phyloP scores from a whole-genome alignment of 768 basidiomycete genomes.

The Chalciporus pseudorubinellus region DNA sequence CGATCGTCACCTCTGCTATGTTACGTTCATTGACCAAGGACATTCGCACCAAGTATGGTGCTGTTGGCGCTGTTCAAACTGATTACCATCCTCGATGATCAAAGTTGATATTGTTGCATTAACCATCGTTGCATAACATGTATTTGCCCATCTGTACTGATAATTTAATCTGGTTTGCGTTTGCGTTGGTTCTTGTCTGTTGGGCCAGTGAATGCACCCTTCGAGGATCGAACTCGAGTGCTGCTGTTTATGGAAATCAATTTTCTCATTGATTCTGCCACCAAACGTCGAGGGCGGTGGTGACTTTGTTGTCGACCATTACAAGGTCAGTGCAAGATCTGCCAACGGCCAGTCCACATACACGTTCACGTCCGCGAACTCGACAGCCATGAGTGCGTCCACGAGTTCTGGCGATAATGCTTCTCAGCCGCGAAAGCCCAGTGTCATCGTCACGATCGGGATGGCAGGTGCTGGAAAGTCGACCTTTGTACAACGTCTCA shows the following conservation, averaged over 20 bases:
- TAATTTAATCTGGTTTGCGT: not conserved
- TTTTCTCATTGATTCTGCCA: not conserved
- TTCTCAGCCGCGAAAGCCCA: constrained; percentile 49
- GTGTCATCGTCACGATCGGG: constrained; percentile 86
- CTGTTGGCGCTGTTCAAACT: constrained; percentile 4
- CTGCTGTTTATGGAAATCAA: constrained; percentile 19
- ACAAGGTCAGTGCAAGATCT: constrained; percentile 5
- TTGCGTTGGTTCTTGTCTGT: not conserved
- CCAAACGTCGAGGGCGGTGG: not conserved
- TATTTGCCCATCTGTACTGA: constrained; percentile 1
- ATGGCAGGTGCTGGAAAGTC: constrained; percentile 99
- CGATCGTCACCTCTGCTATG: constrained; percentile 61
- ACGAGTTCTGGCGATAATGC: constrained; percentile 1
- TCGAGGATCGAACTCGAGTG: not conserved
- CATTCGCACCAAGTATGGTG: constrained; percentile 31
- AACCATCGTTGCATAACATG: constrained; percentile 4
- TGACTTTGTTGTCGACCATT: constrained; percentile 6
- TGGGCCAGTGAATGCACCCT: not conserved
- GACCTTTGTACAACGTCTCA: constrained; percentile 93
- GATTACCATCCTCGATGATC: constrained; percentile 8
- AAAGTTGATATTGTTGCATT: constrained; percentile 1
- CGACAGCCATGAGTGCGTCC: constrained; percentile 21
- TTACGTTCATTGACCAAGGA: constrained; percentile 41
- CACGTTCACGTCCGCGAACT: not conserved
- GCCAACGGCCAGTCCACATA: not conserved